Evolutionary conservation across 345 rosid genomes (phyloP), one percentile per base, ranked within the genome.

Genomic region (Triadica sebifera): DNA sequence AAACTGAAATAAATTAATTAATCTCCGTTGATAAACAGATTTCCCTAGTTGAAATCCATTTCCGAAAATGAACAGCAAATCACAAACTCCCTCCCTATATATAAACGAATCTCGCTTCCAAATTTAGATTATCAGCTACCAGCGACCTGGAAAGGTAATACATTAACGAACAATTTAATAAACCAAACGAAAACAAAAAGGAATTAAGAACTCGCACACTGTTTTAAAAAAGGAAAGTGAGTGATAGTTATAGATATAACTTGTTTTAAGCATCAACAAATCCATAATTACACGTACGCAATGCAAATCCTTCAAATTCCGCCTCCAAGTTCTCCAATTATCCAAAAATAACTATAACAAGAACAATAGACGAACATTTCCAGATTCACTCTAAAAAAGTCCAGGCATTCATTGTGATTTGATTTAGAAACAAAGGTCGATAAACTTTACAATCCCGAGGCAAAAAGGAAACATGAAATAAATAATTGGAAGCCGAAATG

Each of bases 41-140:
- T 58, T 59, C 68, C 37, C 19, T 8, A 20, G 38, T 17, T 55
- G n/a, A 56, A 67, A 46, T 20, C 20, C 58, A 43, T 16, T 69
- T 58, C 12, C 8, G 67, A 67, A 38, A 67, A 46, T n/a, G 57
- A 68, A 37, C 63, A 49, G 12, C 19, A 69, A 41, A 15, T 53
- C 69, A 69, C 71, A 69, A 58, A 25, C 29, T 47, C 29, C 39
- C 6, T 29, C 34, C 10, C 7, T 29, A 46, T 6, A 15, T 67
- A 15, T 15, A 76, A 55, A 17, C n/a, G 64, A 56, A 45, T 55
- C 43, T 67, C 37, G 47, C 41, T 57, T 24, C 74, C 47, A 60
- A 63, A 46, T 58, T 55, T 45, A 12, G 57, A 38, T 56, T 47
- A n/a, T 19, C n/a, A 4, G 34, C n/a, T 61, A 56, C 25, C 59